Percentiles rank a stretch among this genome's conserved stretches.
phyloP scores from a whole-genome alignment of 2,329 filamentous ascomycete species.

The Aspergillus caelatus region DNA sequence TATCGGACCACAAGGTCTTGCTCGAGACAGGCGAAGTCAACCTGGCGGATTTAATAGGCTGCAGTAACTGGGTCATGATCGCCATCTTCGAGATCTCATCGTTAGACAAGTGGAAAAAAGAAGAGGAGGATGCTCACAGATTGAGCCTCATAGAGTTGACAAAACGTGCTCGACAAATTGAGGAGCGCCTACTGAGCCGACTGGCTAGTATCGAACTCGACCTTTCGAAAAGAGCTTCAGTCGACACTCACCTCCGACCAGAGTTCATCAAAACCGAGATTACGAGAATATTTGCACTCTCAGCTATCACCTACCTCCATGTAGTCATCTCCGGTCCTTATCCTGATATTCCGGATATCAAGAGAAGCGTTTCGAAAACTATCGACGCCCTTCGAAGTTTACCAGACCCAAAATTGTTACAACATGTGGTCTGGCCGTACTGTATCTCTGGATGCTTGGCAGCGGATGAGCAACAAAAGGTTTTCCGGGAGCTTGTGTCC shows the following conservation, averaged over 20 bases:
- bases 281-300: not conserved
- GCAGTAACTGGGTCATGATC: not conserved
- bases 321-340: not conserved
- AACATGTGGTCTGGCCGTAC: not conserved
- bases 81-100: not conserved
- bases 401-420: not conserved
- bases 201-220: not conserved
- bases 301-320: not conserved
- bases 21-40: not conserved
- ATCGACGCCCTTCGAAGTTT: not conserved
- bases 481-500: not conserved
- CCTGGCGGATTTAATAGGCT: not conserved
- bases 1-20: not conserved
- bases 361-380: not conserved
- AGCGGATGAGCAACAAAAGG: not conserved
- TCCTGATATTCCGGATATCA: not conserved
- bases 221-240: no score
- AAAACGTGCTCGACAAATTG: no score
- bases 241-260: no score
- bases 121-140: not conserved
- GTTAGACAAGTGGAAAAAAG: conserved; percentile 5
- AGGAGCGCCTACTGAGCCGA: not conserved
- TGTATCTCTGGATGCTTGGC: not conserved
- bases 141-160: not conserved
- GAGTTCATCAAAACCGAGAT: not conserved